Evolutionary conservation across 2,329 filamentous ascomycete species (phyloP), one percentile per base, ranked within the genome.

Genomic region (Ceratocystis alfenasii): DNA sequence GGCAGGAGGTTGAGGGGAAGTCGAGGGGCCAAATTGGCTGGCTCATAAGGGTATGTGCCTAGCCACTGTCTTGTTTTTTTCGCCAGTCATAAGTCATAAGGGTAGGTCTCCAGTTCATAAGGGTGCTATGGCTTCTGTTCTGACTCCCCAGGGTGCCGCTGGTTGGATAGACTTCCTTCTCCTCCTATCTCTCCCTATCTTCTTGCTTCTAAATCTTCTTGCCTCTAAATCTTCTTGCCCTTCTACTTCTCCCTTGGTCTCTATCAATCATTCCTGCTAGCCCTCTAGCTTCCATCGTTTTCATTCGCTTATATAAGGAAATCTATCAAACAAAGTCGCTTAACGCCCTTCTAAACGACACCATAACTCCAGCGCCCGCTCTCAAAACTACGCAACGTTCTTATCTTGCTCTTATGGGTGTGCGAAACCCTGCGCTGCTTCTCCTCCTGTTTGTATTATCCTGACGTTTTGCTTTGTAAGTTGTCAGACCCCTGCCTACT

Each of bases 251-350:
- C 53, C 53, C 53, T 46, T 22, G 20, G 62, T 30, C 63, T 45
- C 57, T 2, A 30, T 62, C 59, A 28, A n/a, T 5, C 22, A 53
- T 20, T 22, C 22, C 57, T 66, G 62, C 44, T 53, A 17, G 28
- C 57, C 10, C 59, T 22, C n/a, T 20, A n/a, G 44, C 55, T 62
- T 66, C 55, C 57, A 55, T 66, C 57, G 64, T 62, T 46, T 65
- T 65, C 53, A 48, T 20, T 44, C 63, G 63, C 63, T 48, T 65
- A 59, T 30, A 65, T 22, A 63, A 53, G 45, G 22, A 48, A 25
- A 28, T 53, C 20, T 53, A 50, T 50, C 25, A 63, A 63, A 30
- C 62, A n/a, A 12, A 62, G 62, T 46, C n/a, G 44, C 62, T 63
- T 33, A 59, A 59, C 28, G 53, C 53, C 53, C 28, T 15, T 33